Percentiles rank a stretch among this genome's conserved stretches.
Conservation (phyloP, 2,329 filamentous ascomycete species). For the Arachnomyces sp. region DNA sequence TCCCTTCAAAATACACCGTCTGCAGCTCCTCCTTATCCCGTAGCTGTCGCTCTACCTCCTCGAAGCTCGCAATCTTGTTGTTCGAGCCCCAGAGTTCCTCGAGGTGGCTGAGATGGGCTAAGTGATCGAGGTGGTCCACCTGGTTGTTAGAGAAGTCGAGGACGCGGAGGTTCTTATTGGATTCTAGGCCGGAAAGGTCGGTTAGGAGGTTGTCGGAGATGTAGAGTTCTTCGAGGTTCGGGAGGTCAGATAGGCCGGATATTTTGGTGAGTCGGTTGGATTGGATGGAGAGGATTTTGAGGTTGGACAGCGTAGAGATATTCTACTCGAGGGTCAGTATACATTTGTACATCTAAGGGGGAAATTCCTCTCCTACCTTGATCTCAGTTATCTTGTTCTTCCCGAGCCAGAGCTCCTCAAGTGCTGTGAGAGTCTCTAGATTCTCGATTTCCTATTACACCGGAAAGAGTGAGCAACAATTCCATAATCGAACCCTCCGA, state of each 20-base stretch:
- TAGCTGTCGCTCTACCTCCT: slow-evolving; percentile 68
- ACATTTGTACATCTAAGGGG: neutral
- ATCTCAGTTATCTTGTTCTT: slow-evolving; percentile 94
- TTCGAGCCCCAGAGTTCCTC: slow-evolving; percentile 94
- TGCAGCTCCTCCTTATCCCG: slow-evolving; percentile 68
- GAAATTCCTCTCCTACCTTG: slow-evolving; percentile 36
- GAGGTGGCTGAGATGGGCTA: slow-evolving; percentile 60
- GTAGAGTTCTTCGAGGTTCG: slow-evolving; percentile 82
- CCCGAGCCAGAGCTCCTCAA: slow-evolving; percentile 89
- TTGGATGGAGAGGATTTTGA: slow-evolving; percentile 87
- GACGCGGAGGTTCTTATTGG: slow-evolving; percentile 59
- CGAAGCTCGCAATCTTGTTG: slow-evolving; percentile 71
- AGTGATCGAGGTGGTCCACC: slow-evolving; percentile 63
- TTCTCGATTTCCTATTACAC: slow-evolving; percentile 63
- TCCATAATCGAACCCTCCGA: neutral
- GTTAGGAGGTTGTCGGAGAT: slow-evolving; percentile 89
- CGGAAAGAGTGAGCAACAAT: slow-evolving; percentile 4
- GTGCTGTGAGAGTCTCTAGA: slow-evolving; percentile 62
- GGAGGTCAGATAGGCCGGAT: slow-evolving; percentile 62
- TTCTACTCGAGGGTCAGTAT: slow-evolving; percentile 32
- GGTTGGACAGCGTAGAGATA: slow-evolving; percentile 63
- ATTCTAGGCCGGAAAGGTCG: slow-evolving; percentile 63
- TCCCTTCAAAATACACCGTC: slow-evolving; percentile 95
- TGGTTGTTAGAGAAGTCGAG: slow-evolving; percentile 88
- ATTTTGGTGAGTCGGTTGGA: slow-evolving; percentile 83